A percentile compares a stretch with the other conserved stretches of the same genome.
These are phyloP conservation scores for Gautieria morchelliformis DNA, from an alignment of 768 basidiomycete genomes.

Conservation along the genomic window DNA sequence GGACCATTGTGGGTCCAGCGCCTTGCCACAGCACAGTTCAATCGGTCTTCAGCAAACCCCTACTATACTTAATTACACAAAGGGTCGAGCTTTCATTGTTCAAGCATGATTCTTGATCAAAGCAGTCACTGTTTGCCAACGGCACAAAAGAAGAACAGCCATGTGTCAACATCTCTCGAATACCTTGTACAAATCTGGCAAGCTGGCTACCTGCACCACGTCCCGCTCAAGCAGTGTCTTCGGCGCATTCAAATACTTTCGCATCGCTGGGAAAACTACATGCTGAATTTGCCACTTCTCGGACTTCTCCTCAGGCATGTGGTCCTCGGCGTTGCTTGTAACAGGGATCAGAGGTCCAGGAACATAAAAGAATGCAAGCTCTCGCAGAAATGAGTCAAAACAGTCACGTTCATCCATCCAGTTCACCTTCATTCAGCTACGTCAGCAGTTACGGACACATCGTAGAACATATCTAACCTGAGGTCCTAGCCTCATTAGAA, in stretches of 20 bases:
- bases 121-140: no score
- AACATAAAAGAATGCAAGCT: conserved; percentile 86
- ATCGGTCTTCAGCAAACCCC: no score
- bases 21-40: no score
- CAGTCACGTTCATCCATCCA: conserved; percentile 83
- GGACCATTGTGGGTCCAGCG: background rate
- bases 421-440: conserved; percentile 50
- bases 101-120: no score
- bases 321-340: conserved; percentile 2
- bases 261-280: conserved; percentile 77
- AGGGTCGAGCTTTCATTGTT: no score
- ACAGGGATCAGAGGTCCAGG: conserved; percentile 42
- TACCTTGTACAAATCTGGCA: conserved; percentile 88
- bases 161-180: conserved; percentile 75
- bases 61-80: no score
- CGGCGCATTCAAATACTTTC: conserved; percentile 62
- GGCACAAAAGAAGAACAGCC: no score
- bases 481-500: conserved; percentile 88
- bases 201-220: conserved; percentile 78
- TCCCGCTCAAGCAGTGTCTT: conserved; percentile 59
- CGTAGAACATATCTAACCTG: conserved; percentile 39
- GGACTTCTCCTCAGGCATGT: conserved; percentile 33
- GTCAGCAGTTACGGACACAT: background rate
- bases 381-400: conserved; percentile 76
- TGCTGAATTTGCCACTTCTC: conserved; percentile 86